These are phyloP conservation scores for Solanum gandarillasii DNA, from an alignment of 257 asterid species.

Conservation along the genomic window DNA sequence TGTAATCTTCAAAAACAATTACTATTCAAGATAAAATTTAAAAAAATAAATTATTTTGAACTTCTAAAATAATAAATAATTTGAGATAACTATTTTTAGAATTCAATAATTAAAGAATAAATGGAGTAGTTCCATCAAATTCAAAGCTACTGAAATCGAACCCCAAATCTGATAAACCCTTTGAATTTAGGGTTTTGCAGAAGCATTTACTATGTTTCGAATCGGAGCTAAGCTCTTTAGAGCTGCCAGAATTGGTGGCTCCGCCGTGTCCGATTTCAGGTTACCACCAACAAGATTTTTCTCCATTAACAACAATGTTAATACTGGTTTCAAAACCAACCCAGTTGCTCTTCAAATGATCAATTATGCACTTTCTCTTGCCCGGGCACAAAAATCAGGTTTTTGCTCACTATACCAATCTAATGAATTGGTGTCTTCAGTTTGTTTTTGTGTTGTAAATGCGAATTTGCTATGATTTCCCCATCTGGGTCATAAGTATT, in stretches of 20 bases:
- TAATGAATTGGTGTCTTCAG: not conserved
- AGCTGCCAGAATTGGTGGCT: conserved; percentile 16
- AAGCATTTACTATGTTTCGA: conserved; percentile 24
- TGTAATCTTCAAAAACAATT: not conserved
- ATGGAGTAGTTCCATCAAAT: not conserved
- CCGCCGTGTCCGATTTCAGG: conserved; percentile 15
- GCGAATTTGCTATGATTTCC: not conserved
- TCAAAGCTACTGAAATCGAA: not conserved
- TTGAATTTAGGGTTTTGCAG: not conserved
- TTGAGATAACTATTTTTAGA: too few species aligned
- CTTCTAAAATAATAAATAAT: too few species aligned
- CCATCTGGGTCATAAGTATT: not conserved
- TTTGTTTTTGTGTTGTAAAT: not conserved
- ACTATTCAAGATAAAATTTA: too few species aligned
- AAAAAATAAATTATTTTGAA: too few species aligned
- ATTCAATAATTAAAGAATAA: too few species aligned
- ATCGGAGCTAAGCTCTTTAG: conserved; percentile 32
- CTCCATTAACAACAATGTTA: conserved; percentile 2
- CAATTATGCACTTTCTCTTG: conserved; percentile 59
- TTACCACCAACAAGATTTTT: conserved; percentile 26
- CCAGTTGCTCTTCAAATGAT: conserved; percentile 76
- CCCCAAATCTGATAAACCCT: not conserved
- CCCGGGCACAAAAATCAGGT: conserved; percentile 73
- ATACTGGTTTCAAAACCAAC: conserved; percentile 19
- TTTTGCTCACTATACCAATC: not conserved